phyloP scores from a whole-genome alignment of 2,329 filamentous ascomycete species.

The Cryoendolithus antarcticus region DNA sequence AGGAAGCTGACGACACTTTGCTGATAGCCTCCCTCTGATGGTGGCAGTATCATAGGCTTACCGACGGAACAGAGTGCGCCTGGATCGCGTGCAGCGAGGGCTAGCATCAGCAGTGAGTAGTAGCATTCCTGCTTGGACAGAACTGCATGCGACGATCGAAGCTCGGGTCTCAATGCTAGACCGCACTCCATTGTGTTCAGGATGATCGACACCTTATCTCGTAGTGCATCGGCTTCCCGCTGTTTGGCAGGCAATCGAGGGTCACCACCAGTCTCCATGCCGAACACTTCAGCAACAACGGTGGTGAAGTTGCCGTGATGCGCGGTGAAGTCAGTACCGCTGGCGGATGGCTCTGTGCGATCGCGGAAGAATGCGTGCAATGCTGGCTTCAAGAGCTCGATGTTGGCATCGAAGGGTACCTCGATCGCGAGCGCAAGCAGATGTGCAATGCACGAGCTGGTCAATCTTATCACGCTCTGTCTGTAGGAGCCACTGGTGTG shows the following conservation, averaged over 20 bases:
- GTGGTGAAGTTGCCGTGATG: constrained; percentile 25
- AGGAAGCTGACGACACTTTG: constrained; percentile 15
- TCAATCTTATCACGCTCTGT: constrained; percentile 25
- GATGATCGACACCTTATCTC: constrained; percentile 32
- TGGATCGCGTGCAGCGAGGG: constrained; percentile 29
- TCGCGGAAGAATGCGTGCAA: constrained; percentile 24
- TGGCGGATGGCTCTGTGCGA: constrained; percentile 15
- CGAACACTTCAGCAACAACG: constrained; percentile 27
- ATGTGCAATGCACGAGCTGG: constrained; percentile 30
- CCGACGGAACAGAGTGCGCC: constrained; percentile 28
- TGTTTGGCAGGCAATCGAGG: constrained; percentile 28
- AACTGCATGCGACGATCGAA: constrained; percentile 12
- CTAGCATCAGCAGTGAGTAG: constrained; percentile 28
- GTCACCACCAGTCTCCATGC: constrained; percentile 30
- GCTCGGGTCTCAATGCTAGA: constrained; percentile 21
- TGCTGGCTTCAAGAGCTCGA: constrained; percentile 21
- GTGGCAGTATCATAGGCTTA: constrained; percentile 14
- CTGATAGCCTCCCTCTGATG: background rate
- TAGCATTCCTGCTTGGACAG: constrained; percentile 28
- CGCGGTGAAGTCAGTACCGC: constrained; percentile 11
- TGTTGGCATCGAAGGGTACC: constrained; percentile 19
- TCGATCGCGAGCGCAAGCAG: constrained; percentile 26
- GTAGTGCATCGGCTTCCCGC: constrained; percentile 29
- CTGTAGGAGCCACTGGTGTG: constrained; percentile 11
- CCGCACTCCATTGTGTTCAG: constrained; percentile 29